A percentile compares a stretch with the other conserved stretches of the same genome.
Conservation (phyloP, 805 yeast species). For the Ogataea populi-albae region DNA sequence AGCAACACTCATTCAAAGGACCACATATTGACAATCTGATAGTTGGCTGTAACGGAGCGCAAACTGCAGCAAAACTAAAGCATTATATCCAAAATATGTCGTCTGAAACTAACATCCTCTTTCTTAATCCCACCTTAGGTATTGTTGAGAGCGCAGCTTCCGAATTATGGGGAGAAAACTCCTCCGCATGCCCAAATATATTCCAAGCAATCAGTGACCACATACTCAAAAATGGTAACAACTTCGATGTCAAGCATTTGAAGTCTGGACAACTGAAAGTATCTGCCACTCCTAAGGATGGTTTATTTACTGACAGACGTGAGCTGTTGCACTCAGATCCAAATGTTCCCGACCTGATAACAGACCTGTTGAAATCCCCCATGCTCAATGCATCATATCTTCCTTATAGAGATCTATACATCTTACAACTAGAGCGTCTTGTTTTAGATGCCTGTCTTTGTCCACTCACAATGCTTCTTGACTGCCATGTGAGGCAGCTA, state of each 20-base stretch:
- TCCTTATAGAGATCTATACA: constrained; percentile 19
- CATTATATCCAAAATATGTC: constrained; percentile 12
- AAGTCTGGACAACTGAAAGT: constrained; percentile 23
- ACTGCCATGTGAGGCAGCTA: constrained; percentile 3
- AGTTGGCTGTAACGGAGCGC: constrained; percentile 8
- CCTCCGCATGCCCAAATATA: constrained; percentile 16
- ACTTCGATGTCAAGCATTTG: constrained; percentile 25
- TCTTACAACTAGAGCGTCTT: constrained; percentile 22
- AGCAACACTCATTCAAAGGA: neutral
- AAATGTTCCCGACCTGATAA: constrained; percentile 13
- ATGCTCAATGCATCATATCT: constrained; percentile 19
- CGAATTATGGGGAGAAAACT: constrained; percentile 5
- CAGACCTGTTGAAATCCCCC: constrained; percentile 11
- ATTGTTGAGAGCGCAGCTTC: constrained; percentile 12
- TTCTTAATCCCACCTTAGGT: constrained; percentile 26
- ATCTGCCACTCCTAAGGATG: constrained; percentile 16
- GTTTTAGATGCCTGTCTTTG: constrained; percentile 23
- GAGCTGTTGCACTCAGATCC: constrained; percentile 13
- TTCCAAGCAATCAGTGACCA: constrained; percentile 25
- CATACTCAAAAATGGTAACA: constrained; percentile 11
- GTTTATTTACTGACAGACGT: constrained; percentile 2
- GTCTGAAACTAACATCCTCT: constrained; percentile 20
- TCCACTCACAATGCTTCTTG: constrained; percentile 16
- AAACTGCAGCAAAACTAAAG: constrained; percentile 3
- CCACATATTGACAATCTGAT: constrained; percentile 14